Evolutionary conservation across 2,329 filamentous ascomycete species (phyloP), one percentile per base, ranked within the genome.

Genomic region (Trichoderma arundinaceum): DNA sequence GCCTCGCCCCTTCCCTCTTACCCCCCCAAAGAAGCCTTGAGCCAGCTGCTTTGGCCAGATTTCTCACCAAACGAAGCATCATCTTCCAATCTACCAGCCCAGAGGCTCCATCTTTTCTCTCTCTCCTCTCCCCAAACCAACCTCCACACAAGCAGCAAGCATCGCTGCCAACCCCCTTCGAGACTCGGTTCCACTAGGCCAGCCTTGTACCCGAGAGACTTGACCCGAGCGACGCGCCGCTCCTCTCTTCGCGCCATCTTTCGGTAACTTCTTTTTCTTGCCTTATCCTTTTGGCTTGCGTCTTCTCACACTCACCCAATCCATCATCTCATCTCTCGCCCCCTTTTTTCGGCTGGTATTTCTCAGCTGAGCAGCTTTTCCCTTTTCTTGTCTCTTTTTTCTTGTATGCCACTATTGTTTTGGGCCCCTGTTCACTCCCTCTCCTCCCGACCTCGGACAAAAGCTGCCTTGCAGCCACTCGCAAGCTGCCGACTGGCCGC

Each of bases 381-480:
- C 39, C 28, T 28, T 49, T 48, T 35, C n/a, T n/a, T n/a, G 17
- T 49, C 32, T 28, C 41, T 48, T 22, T 53, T 38, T 7, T 41
- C n/a, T 41, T 22, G 22, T 41, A 28, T 52, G 44, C 57, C 57
- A 39, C 38, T 28, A 38, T 35, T 48, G 57, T n/a, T 41, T 17
- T 32, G 19, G 35, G 15, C 44, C 46, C 60, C 49, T 46, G 60
- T 51, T 63, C 48, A 43, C 28, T 46, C 32, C 56, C 32, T 38
- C 57, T 56, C 17, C 17, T 52, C 61, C 63, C 54, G 63, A 54
- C 54, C 63, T 65, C 63, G 63, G 63, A 46, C 56, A 48, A 41
- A 41, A 41, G 41, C 56, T 64, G 32, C 35, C 51, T 54, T 57
- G 61, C 61, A 57, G 51, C 51, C 61, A 64, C 51, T 59, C 56